Base-by-base conservation (phyloP, 1,139 yeast species). In the Saccharomycopsis hybrid region DNA sequence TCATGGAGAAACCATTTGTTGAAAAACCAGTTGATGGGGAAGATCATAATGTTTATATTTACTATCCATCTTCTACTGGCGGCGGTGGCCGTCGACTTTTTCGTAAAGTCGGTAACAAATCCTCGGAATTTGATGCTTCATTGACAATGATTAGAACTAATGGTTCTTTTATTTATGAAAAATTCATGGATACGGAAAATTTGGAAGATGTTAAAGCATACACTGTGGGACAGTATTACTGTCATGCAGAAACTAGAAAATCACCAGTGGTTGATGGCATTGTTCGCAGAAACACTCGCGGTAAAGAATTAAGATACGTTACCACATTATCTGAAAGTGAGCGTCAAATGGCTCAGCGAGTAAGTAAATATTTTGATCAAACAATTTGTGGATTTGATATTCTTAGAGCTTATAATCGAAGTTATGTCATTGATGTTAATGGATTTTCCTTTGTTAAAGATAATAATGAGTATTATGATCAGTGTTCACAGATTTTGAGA, bases 11-110 rank as follows among this genome's bases (percentile, higher is more conserved):
- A 62, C 99, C 99, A 5, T 94, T 82, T 72, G 98, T 94, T 32
- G 99, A 94, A 65, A 94, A 94, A 60, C 99, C 99, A 0, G 98
- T 92, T 5, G 97, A 94, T 67, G 99, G 99, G 44, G 99, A 94
- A 67, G 96, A 94, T 65, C 99, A 94, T 67, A 94, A 94, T 64
- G 92, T 94, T 43, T 88, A 85, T 65, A 92, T 94, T 44, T 94
- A 94, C 66, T 92, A 92, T 64, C 85, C 94, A 40, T 77, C 79
- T 52, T 77, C 84, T 51, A 83, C 86, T 50, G 99, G 99, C 48
- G 99, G 98, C 50, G 99, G 99, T 57, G 99, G 99, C 27, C 76
- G 99, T 57, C 74, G 95, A 50, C 70, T 94, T 54, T 94, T 94
- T 70, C 77, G 99, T 58, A 94, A 94, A 64, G 95, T 94, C 53